Conservation (phyloP, 345 rosid genomes). For the Anacardium occidentale region DNA sequence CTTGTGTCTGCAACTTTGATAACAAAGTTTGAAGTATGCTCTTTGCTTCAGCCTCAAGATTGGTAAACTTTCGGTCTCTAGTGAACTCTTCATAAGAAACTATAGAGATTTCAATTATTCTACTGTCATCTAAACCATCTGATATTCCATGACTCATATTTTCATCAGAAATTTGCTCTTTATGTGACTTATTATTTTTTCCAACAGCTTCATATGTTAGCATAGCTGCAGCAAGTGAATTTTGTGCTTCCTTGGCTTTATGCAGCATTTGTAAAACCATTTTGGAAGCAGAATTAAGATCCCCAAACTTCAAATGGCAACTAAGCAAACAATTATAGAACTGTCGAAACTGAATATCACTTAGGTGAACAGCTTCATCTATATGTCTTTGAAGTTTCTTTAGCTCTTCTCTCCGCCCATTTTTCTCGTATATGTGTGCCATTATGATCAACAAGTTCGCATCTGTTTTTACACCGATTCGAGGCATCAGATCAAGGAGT, state of each 20-base stretch:
- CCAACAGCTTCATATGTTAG: constrained; percentile 27
- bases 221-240: constrained; percentile 67
- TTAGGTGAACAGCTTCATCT: constrained; percentile 68
- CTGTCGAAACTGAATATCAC: constrained; percentile 68
- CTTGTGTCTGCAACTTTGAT: constrained; percentile 53
- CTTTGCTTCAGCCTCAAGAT: constrained; percentile 65
- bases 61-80: constrained; percentile 50
- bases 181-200: constrained; percentile 26
- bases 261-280: constrained; percentile 90
- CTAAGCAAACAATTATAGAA: constrained; percentile 71
- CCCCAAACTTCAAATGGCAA: constrained; percentile 84
- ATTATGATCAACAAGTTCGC: constrained; percentile 58
- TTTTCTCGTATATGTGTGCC: constrained; percentile 86
- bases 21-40: constrained; percentile 49
- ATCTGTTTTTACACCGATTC: constrained; percentile 58
- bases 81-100: constrained; percentile 52
- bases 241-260: constrained; percentile 70
- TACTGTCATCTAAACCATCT: constrained; percentile 9
- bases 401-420: constrained; percentile 79
- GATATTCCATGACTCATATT: constrained; percentile 24
- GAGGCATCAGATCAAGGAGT: constrained; percentile 79
- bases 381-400: constrained; percentile 82
- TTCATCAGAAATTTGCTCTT: constrained; percentile 26
- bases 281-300: constrained; percentile 70
- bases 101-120: constrained; percentile 25